Percentiles rank a stretch among this genome's conserved stretches.
phyloP scores from a whole-genome alignment of 140 eudicot species.

The Anethum foeniculum region DNA sequence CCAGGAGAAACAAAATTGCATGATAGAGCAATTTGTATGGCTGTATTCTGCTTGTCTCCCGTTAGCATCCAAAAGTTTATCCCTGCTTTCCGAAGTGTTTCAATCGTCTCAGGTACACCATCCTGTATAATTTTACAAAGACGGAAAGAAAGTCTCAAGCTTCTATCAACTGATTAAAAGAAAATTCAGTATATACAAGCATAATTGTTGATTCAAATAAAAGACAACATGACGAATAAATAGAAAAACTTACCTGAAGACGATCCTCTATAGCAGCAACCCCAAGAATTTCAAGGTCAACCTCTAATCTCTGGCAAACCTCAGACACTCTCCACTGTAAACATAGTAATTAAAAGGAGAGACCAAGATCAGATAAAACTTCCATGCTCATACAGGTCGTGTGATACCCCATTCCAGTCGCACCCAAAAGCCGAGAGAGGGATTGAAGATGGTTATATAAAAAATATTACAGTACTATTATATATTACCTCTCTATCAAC shows the following conservation, averaged over 20 bases:
- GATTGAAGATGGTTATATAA: neutral
- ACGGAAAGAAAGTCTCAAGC: slow-evolving; percentile 1
- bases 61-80: slow-evolving; percentile 98
- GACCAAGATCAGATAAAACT: neutral
- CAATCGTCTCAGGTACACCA: slow-evolving; percentile 93
- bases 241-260: slow-evolving; percentile 48
- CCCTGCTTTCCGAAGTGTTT: slow-evolving; percentile 83
- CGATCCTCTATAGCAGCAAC: slow-evolving; percentile 98
- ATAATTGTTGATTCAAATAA: neutral
- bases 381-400: neutral
- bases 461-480: neutral
- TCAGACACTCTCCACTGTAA: slow-evolving; percentile 88
- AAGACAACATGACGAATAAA: neutral
- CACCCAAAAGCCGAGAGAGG: neutral
- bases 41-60: slow-evolving; percentile 95
- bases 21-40: slow-evolving; percentile 91
- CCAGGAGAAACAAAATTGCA: slow-evolving; percentile 98
- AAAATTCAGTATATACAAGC: neutral
- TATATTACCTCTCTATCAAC: slow-evolving; percentile 83
- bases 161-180: neutral
- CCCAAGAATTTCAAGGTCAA: slow-evolving; percentile 78
- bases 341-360: neutral
- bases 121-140: slow-evolving; percentile 37
- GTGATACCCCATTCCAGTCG: neutral
- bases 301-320: slow-evolving; percentile 91